Conservation (phyloP, 2,329 filamentous ascomycete species). For the Botrytis hyacinthi region DNA sequence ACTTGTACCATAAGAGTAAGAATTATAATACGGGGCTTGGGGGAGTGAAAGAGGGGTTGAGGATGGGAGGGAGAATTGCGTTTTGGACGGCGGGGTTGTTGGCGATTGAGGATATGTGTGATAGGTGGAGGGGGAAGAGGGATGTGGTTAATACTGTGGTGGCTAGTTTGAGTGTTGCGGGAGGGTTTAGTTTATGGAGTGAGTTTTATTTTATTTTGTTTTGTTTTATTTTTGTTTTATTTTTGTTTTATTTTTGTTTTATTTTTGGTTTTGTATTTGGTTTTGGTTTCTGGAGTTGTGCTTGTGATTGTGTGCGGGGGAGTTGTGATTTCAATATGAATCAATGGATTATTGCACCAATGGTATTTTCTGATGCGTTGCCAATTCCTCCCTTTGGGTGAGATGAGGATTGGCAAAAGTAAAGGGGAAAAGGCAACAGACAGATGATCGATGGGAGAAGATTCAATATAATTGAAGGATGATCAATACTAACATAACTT, state of each 20-base stretch:
- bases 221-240: too few relatives aligned
- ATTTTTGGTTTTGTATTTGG: fast-evolving
- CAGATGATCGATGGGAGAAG: not conserved
- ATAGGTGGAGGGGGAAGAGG: constrained; percentile 64
- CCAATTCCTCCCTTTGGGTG: not conserved
- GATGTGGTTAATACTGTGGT: constrained; percentile 80
- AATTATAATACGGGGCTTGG: constrained; percentile 84
- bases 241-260: too few relatives aligned
- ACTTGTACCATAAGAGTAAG: constrained; percentile 97
- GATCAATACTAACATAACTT: not conserved
- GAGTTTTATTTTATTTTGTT: constrained; percentile 39
- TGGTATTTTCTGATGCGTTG: not conserved
- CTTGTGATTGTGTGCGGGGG: not conserved
- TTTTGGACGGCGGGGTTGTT: constrained; percentile 77
- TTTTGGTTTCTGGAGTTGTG: not conserved
- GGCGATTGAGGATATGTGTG: constrained; percentile 79
- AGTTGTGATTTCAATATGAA: not conserved
- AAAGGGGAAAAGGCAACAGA: not conserved
- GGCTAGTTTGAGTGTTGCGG: constrained; percentile 80
- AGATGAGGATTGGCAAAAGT: constrained; percentile 16
- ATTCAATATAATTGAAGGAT: not conserved
- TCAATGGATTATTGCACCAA: not conserved
- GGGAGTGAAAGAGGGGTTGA: constrained; percentile 73
- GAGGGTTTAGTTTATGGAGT: constrained; percentile 85
- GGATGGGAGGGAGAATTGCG: constrained; percentile 68